Percentiles rank a stretch among this genome's conserved stretches.
Evolutionary conservation across 2,329 filamentous ascomycete genomes (phyloP).

Genomic region (Botrytis paeoniae): DNA sequence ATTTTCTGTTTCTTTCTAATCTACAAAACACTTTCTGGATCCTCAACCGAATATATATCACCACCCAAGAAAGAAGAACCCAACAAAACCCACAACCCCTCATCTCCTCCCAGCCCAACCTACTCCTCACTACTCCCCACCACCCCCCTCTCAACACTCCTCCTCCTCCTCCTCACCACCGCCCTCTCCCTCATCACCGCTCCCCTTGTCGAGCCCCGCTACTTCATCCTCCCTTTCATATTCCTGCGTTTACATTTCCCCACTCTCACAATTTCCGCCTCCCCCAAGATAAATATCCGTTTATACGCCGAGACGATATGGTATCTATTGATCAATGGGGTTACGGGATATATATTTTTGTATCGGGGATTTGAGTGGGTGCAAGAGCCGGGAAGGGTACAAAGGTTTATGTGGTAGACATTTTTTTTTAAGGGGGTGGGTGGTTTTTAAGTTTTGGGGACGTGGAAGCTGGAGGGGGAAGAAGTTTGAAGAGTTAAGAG

Average conservation of each 20-base stretch:
- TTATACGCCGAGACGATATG: conserved; percentile 63
- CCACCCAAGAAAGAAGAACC: background rate
- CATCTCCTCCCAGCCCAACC: background rate
- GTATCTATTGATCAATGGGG: conserved; percentile 63
- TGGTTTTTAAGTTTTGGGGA: background rate
- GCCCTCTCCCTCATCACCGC: conserved; percentile 79
- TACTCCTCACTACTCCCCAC: background rate
- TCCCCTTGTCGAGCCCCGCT: conserved; percentile 89
- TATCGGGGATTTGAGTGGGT: conserved; percentile 63
- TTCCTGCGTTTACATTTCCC: conserved; percentile 85
- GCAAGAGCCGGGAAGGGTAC: conserved; percentile 50
- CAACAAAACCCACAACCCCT: background rate
- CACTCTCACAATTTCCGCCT: conserved; percentile 45
- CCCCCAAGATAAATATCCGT: background rate
- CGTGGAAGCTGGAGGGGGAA: background rate
- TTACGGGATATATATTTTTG: conserved; percentile 70
- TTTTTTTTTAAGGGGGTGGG: too few relatives aligned
- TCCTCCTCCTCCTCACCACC: conserved; percentile 65
- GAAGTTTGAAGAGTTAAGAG: background rate
- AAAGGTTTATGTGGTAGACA: conserved; percentile 80
- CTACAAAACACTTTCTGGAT: conserved; percentile 59
- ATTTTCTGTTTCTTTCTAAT: conserved; percentile 65
- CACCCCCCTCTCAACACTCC: conserved; percentile 49
- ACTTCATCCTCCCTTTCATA: conserved; percentile 94
- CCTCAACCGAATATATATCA: background rate